phyloP scores from a whole-genome alignment of 768 basidiomycete species.

The Naganishia randhawae region DNA sequence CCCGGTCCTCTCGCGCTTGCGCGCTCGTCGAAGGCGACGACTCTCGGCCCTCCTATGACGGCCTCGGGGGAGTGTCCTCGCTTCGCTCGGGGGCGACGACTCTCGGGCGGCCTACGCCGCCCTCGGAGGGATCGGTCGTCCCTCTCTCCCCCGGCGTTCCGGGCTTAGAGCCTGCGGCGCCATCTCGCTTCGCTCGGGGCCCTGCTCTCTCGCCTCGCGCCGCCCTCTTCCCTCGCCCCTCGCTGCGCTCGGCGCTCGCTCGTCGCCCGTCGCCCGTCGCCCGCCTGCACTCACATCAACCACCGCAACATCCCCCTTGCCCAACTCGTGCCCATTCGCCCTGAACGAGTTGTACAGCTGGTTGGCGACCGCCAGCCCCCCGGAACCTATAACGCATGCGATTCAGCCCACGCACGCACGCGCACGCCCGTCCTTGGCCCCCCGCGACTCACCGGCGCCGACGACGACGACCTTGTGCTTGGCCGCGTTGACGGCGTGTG shows the following conservation, averaged over 20 bases:
- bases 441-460: conserved; percentile 69
- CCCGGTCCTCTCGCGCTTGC: no score
- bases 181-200: not conserved
- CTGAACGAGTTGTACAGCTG: conserved; percentile 81
- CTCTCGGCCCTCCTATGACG: not conserved
- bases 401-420: no score
- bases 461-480: conserved; percentile 78
- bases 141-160: no score
- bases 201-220: not conserved
- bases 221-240: not conserved
- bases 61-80: not conserved
- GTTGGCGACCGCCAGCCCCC: conserved; percentile 75
- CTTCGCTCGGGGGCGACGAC: not conserved
- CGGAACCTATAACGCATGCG: no score
- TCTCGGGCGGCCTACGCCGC: not conserved
- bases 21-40: no score
- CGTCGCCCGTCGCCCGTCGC: no score
- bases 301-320: conserved; percentile 74
- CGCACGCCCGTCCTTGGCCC: no score
- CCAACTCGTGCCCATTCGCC: conserved; percentile 64
- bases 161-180: no score
- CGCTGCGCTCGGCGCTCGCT: not conserved
- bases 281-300: conserved; percentile 66
- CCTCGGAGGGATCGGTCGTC: no score
- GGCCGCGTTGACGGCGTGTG: conserved; percentile 34